Evolutionary conservation across 192 early-diverging fungal genomes (phyloP).

Genomic region (Backusella luteola): DNA sequence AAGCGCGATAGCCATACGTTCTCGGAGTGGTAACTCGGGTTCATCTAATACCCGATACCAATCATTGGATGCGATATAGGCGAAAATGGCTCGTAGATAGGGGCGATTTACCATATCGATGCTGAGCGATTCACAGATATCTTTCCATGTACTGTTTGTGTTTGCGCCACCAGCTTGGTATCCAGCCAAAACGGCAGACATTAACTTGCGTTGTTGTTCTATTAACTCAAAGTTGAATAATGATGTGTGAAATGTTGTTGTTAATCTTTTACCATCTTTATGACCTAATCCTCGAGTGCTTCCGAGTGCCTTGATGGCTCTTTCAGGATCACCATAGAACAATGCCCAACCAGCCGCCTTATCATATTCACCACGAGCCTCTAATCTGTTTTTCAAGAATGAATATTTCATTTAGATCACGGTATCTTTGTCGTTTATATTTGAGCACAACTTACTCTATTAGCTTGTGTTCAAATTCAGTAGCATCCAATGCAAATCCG

Average conservation of each 20-base stretch:
- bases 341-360: conserved; percentile 87
- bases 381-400: conserved; percentile 53
- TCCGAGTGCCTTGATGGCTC: conserved; percentile 71
- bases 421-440: no score
- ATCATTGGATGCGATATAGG: conserved; percentile 77
- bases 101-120: conserved; percentile 60
- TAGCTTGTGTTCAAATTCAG: conserved; percentile 46
- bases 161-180: conserved; percentile 38
- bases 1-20: conserved; percentile 82
- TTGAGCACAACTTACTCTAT: conserved; percentile 29
- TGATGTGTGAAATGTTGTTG: not conserved
- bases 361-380: conserved; percentile 67
- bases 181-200: conserved; percentile 73
- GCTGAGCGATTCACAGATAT: conserved; percentile 61
- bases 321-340: conserved; percentile 75
- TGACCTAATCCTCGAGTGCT: conserved; percentile 37
- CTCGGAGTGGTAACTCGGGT: conserved; percentile 67
- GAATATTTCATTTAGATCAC: conserved; percentile 31
- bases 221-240: not conserved
- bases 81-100: conserved; percentile 87
- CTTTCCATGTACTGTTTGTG: conserved; percentile 49
- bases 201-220: conserved; percentile 82
- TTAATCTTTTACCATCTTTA: conserved; percentile 18
- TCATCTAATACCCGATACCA: conserved; percentile 79
- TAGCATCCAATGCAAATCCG: conserved; percentile 47